These are phyloP conservation scores for Trichosporon asahii DNA, from an alignment of 1,284 basidiomycete genomes.

Conservation along the genomic window DNA sequence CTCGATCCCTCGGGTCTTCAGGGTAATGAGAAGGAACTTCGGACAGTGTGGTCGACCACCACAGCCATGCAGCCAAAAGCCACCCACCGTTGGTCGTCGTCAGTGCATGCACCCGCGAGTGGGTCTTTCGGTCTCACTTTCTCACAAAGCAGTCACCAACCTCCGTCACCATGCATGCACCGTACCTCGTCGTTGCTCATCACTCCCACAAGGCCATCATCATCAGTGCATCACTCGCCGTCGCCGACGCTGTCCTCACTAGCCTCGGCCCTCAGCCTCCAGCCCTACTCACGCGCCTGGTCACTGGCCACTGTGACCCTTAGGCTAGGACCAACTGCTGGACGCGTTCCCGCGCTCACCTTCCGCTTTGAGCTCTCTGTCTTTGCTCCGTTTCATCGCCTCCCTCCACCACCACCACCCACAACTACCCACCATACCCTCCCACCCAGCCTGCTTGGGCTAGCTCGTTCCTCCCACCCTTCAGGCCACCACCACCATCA, in stretches of 20 bases:
- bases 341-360: neutral
- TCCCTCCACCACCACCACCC: neutral
- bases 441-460: neutral
- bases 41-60: neutral
- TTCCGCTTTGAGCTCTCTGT: neutral
- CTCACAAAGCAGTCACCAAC: neutral
- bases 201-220: conserved; percentile 39
- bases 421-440: too few species aligned
- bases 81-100: neutral
- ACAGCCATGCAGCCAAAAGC: too few species aligned
- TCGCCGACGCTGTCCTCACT: neutral
- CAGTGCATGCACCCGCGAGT: neutral
- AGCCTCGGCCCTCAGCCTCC: neutral
- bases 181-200: neutral
- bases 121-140: neutral
- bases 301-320: neutral
- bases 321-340: neutral
- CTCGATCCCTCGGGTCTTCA: neutral
- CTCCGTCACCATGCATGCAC: neutral
- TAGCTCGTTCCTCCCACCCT: neutral
- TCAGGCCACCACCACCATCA: neutral
- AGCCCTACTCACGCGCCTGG: neutral
- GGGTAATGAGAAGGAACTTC: neutral
- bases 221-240: neutral
- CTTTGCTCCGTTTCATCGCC: neutral